Evolutionary conservation across 2,329 filamentous ascomycete species (phyloP).

Genomic region (Penicillium sp.): DNA sequence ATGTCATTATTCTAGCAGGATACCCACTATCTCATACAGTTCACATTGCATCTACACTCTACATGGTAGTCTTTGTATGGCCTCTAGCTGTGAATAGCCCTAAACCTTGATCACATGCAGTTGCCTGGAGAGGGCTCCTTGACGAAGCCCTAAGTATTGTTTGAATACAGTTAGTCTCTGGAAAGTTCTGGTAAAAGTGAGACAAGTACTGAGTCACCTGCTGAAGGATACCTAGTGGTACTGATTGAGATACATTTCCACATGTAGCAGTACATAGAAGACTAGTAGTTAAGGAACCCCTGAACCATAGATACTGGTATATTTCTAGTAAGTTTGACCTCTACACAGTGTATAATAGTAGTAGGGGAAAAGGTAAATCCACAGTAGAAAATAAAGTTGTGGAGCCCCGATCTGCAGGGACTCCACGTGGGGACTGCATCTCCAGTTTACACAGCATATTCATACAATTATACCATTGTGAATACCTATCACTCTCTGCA

Average conservation of each 20-base stretch:
- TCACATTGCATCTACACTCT: not conserved
- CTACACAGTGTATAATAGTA: not conserved
- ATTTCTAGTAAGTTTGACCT: not conserved
- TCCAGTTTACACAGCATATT: not conserved
- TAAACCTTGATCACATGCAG: not conserved
- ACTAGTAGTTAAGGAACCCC: not conserved
- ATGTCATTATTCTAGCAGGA: not conserved
- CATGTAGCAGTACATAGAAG: not conserved
- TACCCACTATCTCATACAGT: not conserved
- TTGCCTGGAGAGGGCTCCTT: not conserved
- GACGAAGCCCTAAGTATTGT: not conserved
- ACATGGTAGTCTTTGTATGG: not conserved
- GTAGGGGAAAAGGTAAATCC: not conserved
- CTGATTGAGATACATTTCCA: not conserved
- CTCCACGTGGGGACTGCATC: not conserved
- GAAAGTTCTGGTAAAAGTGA: not conserved
- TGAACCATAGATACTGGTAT: not conserved
- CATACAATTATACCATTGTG: not conserved
- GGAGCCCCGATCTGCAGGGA: not conserved
- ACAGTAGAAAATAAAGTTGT: not conserved
- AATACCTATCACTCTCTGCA: not conserved
- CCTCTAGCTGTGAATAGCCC: not conserved
- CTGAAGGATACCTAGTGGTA: not conserved
- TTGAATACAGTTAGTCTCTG: not conserved
- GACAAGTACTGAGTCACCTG: not conserved